Base-by-base conservation (phyloP, 2,329 filamentous ascomycete genomes). In the Nigrograna mackinnonii region DNA sequence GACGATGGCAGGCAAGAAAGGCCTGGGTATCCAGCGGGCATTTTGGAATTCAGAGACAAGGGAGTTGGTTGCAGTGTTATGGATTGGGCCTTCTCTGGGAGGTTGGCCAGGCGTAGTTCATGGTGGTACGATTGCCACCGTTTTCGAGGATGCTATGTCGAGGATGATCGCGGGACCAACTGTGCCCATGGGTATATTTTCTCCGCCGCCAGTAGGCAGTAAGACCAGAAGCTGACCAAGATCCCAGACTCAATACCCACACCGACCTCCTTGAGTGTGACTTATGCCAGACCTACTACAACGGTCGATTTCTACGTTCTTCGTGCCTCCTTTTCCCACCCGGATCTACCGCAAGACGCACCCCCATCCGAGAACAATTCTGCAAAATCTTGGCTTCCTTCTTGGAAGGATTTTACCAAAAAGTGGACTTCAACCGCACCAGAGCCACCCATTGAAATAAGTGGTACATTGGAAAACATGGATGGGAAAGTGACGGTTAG, bases 61-160 rank as follows among this genome's bases (percentile, higher is more conserved):
- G 51, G 79, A 82, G 54, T 64, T 83, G 22, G 70, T 85, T 9
- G 79, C 76, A 37, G 75, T 91, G n/a, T 72, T 91, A 4, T 87
- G 78, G 73, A 77, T 91, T 40, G 88, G 87, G 5, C 65, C 73
- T n/a, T 79, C 74, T 1, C 60, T 86, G 16, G 73, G 78, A 35
- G 87, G 88, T 4, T 91, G 86, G 85, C 87, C 87, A 2, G 78
- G 79, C 11, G 74, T 87, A 30, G 82, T 83, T 38, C 87, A 92
- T 69, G 87, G 87, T 41, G 87, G 87, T 12, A 74, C 78, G 5
- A 75, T 87, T 36, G 85, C 84, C 6, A 89, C 84, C 1, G 65
- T 88, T 3, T 68, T 91, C 26, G 81, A 88, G 62, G 87, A 91
- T 71, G 79, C 78, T 38, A 74, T 89, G 47, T 82, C 83, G n/a